Evolutionary conservation across 768 basidiomycete species (phyloP).

Genomic region (Pulveroboletus sp.): DNA sequence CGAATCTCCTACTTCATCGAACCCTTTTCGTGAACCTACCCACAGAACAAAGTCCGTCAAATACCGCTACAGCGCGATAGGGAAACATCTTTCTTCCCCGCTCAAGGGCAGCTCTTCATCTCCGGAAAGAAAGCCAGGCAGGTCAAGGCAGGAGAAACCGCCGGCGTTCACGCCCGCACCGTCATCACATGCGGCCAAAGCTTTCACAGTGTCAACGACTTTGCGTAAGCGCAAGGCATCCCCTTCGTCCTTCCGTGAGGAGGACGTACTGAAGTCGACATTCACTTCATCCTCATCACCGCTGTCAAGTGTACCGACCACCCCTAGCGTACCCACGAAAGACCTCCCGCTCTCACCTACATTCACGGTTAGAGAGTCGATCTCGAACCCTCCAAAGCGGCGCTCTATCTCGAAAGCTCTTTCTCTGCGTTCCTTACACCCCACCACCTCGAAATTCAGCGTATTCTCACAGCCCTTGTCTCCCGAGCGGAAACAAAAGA

Average conservation of each 20-base stretch:
- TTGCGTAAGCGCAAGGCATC: constrained; percentile 30
- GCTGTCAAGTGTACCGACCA: constrained; percentile 23
- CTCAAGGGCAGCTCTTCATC: constrained; percentile 30
- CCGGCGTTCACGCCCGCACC: constrained; percentile 8
- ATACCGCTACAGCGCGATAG: constrained; percentile 30
- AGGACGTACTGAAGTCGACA: constrained; percentile 4
- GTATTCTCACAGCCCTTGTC: constrained; percentile 20
- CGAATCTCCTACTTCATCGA: constrained; percentile 14
- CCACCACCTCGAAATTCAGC: constrained; percentile 8
- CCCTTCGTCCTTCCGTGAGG: constrained; percentile 1
- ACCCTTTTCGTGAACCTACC: constrained; percentile 24
- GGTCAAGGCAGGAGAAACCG: constrained; percentile 2
- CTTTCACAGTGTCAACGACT: constrained; percentile 9
- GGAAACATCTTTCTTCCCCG: constrained; percentile 32
- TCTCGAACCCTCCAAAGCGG: constrained; percentile 3
- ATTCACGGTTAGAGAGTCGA: neutral
- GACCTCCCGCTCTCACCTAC: constrained; percentile 19
- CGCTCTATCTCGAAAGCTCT: constrained; percentile 9
- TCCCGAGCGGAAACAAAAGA: constrained; percentile 19
- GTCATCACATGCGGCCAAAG: constrained; percentile 10
- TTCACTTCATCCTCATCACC: constrained; percentile 22
- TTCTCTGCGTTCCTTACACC: constrained; percentile 6
- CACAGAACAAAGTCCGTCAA: constrained; percentile 26
- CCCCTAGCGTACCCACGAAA: constrained; percentile 9
- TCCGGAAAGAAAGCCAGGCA: constrained; percentile 22